Base-by-base conservation (phyloP, 2,329 filamentous ascomycete genomes). In the Corinectria fuckeliana region DNA sequence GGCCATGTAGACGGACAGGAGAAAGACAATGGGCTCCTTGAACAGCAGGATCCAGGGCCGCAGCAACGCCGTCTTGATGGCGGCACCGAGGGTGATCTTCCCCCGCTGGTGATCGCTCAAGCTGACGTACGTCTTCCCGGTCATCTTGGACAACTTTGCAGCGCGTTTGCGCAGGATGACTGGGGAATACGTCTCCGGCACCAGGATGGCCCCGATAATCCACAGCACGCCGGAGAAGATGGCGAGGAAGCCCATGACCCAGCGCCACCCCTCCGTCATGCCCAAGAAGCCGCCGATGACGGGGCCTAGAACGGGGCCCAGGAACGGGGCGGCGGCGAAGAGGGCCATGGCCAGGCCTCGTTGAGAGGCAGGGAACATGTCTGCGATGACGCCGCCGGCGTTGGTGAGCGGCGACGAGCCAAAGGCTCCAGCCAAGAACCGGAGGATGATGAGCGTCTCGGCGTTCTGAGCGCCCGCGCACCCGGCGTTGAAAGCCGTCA, bases 31-130 rank as follows among this genome's bases (percentile, higher is more conserved):
- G 2, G 86, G 86, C 64, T 89, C 87, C 23, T 72, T 70, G 75
- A 89, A 85, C 1, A 89, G 77, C 11, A 90, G 75, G 38, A 85
- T 74, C 83, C 84, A 87, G 1, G 87, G 87, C 3, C 87, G 79
- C 28, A 79, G 74, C 16, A 53, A 13, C 1, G 50, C 34, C 11
- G 38, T 44, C 21, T 42, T 42, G 9, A 53, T 21, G 2, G 34
- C 36, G 6, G 21, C 16, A 16, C 23, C 18, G 25, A 88, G 75
- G 2, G 83, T 45, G 3, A 23, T 16, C 18, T 36, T 49, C 21
- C 50, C 50, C 4, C 14, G 39, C 16, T 56, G 23, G 14, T 25
- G 68, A 39, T 81, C 79, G 18, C 74, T 58, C 45, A 75, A 75
- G 50, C 78, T 80, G 30, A 76, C 74, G 71, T 85, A 85, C 3